Evolutionary conservation across 257 asterid genomes (phyloP), one percentile per base, ranked within the genome.

Genomic region (Apocynum venetum): DNA sequence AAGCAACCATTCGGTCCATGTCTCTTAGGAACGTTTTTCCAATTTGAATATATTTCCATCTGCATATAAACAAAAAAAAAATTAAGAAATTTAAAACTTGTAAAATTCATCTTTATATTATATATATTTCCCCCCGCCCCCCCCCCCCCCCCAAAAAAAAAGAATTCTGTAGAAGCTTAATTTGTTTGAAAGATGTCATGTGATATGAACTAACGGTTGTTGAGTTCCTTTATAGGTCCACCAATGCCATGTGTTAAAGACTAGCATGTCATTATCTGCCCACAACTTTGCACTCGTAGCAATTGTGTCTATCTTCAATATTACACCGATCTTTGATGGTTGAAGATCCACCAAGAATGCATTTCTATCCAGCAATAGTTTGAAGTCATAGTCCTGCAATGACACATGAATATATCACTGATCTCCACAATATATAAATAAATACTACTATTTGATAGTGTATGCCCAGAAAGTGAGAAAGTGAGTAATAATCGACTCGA

Each of bases 231-330:
- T 80, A 11, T 90, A 90, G 4, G 81, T 80, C 93, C 93, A 91
- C 97, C 97, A 91, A 11, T 87, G 95, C 95, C 95, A 91, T 0
- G 95, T 85, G 80, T 91, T 91, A 77, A 91, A 88, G 82, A 91
- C 86, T 47, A 89, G 75, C 75, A 91, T 79, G 47, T 91, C 92
- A 1, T 83, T 85, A 64, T 87, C 78, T 61, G 77, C 88, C 97
- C 97, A 91, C 10, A 55, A 75, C 4, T 78, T 82, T 1, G 93
- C 88, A 76, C 79, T 84, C 19, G 81, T 80, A 14, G 76, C 55
- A 17, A 88, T 79, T 8, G 91, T 86, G 72, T 88, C 87, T 0
- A 91, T 85, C 74, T 88, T 89, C 76, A 89, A 76, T 6, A 89
- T 82, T 43, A 84, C 79, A 17, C 94, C 97, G 2, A 80, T 73